These are phyloP conservation scores for Epichloe sp. DNA, from an alignment of 2,329 filamentous ascomycete species.

Conservation along the genomic window DNA sequence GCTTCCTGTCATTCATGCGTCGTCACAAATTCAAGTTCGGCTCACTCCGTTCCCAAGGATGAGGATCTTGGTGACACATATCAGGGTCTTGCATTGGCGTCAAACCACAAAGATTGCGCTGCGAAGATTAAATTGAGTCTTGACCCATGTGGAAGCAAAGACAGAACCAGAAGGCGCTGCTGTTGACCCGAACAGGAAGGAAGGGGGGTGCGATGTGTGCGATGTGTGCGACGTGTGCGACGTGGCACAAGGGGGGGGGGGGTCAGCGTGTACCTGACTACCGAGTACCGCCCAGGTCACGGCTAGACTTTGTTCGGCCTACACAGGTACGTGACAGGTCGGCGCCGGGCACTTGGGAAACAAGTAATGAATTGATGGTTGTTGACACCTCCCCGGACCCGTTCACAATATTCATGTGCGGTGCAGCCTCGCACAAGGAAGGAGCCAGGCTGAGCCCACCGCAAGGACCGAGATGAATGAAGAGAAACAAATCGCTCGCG, in stretches of 20 bases:
- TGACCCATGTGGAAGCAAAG: not conserved
- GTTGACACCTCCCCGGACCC: too few relatives aligned
- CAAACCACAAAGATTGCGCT: not conserved
- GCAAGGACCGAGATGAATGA: not conserved
- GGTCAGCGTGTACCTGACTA: too few relatives aligned
- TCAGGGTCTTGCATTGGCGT: conserved; percentile 2
- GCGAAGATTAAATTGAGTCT: not conserved
- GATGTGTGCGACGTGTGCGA: not conserved
- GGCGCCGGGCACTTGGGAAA: too few relatives aligned
- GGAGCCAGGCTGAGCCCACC: not conserved
- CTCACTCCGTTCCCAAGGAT: not conserved
- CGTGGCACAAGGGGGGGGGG: not conserved
- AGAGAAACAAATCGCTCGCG: not conserved
- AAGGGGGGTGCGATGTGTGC: not conserved
- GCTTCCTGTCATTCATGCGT: not conserved
- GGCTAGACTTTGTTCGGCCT: too few relatives aligned
- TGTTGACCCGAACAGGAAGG: not conserved
- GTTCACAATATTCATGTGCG: not conserved
- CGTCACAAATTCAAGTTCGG: not conserved
- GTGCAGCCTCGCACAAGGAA: not conserved
- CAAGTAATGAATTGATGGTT: too few relatives aligned
- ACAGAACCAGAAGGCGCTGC: not conserved
- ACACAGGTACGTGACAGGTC: too few relatives aligned
- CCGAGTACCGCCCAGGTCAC: too few relatives aligned
- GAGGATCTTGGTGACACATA: not conserved